Evolutionary conservation across 1,284 basidiomycete genomes (phyloP), one percentile per base, ranked within the genome.

Genomic region (Fomes fomentarius): DNA sequence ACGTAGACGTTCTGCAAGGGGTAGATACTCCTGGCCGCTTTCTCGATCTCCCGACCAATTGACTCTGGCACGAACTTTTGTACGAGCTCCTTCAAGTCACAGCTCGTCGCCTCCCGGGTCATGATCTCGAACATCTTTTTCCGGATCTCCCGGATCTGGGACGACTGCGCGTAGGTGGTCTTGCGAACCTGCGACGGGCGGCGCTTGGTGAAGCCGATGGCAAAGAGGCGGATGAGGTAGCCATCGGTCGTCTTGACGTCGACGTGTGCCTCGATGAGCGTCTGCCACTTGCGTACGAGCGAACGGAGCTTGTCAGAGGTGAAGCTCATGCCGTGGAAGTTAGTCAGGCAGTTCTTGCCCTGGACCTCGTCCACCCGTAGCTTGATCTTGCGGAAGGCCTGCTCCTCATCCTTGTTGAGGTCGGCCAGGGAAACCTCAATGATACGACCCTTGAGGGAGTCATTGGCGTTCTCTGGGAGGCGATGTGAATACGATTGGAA

Each of bases 61-160:
- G 94, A 94, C 81, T 99, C 97, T 50, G 97, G 96, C 56, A 99
- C 89, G 74, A 99, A 98, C 86, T 99, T 99, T 81, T 94, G 91
- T 62, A 98, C 93, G 68, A 97, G 73, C 79, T 98, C 95, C 87
- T 98, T 98, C 78, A 99, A 78, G 77, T 99, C 97, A 73, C 94
- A 96, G 68, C 88, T 93, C 63, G 93, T 85, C 56, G 94, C 93
- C 79, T 99, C 97, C 67, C 96, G 89, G 63, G 87, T 94, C 87
- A 99, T 98, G 77, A 99, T 98, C 84, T 99, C 97, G 70, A 97
- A 95, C 96, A 99, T 99, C 88, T 98, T 98, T 77, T 94, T 93
- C 74, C 97, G 85, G 76, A 99, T 99, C 81, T 97, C 95, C 63
- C 94, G 90, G 70, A 99, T 86, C 80, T 99, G 97, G 68, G 89